phyloP scores from a whole-genome alignment of 768 basidiomycete genomes.

The Amanita phalloides region DNA sequence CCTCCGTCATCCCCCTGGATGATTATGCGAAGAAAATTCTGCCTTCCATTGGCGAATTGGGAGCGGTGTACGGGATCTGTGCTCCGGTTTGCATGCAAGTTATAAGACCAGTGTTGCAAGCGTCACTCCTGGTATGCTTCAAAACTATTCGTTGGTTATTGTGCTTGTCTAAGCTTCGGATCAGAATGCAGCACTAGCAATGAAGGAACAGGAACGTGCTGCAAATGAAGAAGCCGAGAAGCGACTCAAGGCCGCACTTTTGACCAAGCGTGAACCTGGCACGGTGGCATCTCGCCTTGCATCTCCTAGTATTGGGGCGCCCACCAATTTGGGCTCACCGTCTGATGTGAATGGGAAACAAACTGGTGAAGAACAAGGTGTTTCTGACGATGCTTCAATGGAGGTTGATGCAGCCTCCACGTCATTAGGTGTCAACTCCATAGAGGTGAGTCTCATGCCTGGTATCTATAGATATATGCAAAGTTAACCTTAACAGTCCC shows the following conservation, averaged over 20 bases:
- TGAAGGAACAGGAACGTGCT: constrained; percentile 57
- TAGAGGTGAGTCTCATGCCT: constrained; percentile 26
- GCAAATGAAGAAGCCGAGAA: constrained; percentile 73
- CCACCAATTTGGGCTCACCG: constrained; percentile 15
- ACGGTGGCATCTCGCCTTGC: constrained; percentile 45
- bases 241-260: constrained; percentile 68
- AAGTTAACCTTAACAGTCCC: constrained; percentile 31
- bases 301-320: constrained; percentile 38
- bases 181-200: constrained; percentile 49
- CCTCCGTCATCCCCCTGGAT: constrained; percentile 51
- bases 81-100: constrained; percentile 92
- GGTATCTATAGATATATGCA: neutral
- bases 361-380: constrained; percentile 11
- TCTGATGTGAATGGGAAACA: constrained; percentile 16
- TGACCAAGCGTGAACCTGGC: constrained; percentile 63
- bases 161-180: neutral
- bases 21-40: constrained; percentile 69
- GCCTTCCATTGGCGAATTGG: constrained; percentile 67
- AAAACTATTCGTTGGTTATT: constrained; percentile 4
- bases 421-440: constrained; percentile 15
- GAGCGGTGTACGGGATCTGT: constrained; percentile 67
- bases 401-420: constrained; percentile 31
- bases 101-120: constrained; percentile 70
- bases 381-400: constrained; percentile 38
- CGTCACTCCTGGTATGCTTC: constrained; percentile 43